Base-by-base conservation (phyloP, 176 grass and related monocot species). In the Rhipidocladum racemiflorum region DNA sequence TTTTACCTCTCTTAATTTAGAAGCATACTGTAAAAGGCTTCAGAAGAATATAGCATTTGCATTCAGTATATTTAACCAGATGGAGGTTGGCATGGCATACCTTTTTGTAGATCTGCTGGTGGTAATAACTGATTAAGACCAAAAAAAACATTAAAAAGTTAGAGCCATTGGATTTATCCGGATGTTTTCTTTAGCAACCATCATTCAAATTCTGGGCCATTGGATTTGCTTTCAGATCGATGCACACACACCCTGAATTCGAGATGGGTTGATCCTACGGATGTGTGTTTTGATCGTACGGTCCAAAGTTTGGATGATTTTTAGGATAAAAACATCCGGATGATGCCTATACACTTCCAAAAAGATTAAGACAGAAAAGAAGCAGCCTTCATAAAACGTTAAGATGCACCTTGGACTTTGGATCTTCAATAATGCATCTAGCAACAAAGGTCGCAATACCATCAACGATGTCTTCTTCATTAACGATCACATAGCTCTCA, bases 341-440 rank as follows among this genome's bases (percentile, higher is more conserved):
- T n/a, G n/a, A n/a, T n/a, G n/a, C n/a, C n/a, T n/a, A n/a, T n/a
- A n/a, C n/a, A n/a, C n/a, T n/a, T n/a, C n/a, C n/a, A 29, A 16
- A 5, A 65, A 43, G 51, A 54, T 21, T n/a, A 54, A 6, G 51
- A 21, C 9, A 20, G 49, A 46, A 46, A 46, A 51, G 49, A 54
- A 54, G 51, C 8, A 9, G 20, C 51, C 6, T 54, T 54, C 1
- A 2, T 54, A 54, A 76, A 77, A 36, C 53, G 28, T 49, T 16
- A 83, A 29, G 27, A 74, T 14, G 65, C 38, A 88, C 51, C 51
- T 54, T 85, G 70, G 81, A 91, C 36, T 91, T 78, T 20, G 81
- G 82, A 72, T 88, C 78, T 85, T 91, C 89, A 13, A 91, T 35
- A 61, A 91, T 91, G 62, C 89, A 91, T 82, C 81, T 85, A 28